Base-by-base conservation (phyloP, 2,329 filamentous ascomycete species). In the Neofusicoccum laricinum region DNA sequence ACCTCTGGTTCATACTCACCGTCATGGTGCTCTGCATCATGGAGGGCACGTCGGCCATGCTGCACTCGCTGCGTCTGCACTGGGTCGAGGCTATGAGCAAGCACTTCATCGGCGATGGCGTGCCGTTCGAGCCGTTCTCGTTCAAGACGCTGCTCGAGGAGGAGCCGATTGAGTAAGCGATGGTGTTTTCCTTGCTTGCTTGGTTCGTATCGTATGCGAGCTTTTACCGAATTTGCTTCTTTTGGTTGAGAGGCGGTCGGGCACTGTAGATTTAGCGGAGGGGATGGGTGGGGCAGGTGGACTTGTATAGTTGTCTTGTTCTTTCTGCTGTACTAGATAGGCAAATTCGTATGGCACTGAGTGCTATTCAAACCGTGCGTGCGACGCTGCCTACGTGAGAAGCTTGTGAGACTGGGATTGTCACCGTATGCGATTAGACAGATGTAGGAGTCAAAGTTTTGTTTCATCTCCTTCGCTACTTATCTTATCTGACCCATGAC, bases 41-140 rank as follows among this genome's bases (percentile, higher is more conserved):
- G 93, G 93, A 97, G 77, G 93, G 93, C 68, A 97, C 94, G 36
- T 94, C 90, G 79, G 93, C 93, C 71, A 97, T 97, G 93, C 84
- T 96, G 80, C 93, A 97, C 81, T 92, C 89, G 66, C 85, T 97
- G 70, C 87, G 93, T 83, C 82, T 97, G 73, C 93, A 96, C 71
- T 97, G 93, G 93, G 93, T 97, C 67, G 94, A 97, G 79, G 94
- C 93, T 17, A 97, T 97, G 88, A 96, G 92, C 80, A 97, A 97
- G 82, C 94, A 96, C 82, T 96, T 96, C 78, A 89, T 96, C 75
- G 95, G 95, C 73, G 90, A 91, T 66, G 93, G 93, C 66, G 73
- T 93, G 78, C 84, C 92, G 1, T 97, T 97, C 78, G 84, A 89
- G 73, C 93, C 93, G 4, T 97, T 97, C 76, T 95, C 90, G 68